phyloP scores from a whole-genome alignment of 371 early-diverging fungal species.

The Syncephalis plumigaleata region DNA sequence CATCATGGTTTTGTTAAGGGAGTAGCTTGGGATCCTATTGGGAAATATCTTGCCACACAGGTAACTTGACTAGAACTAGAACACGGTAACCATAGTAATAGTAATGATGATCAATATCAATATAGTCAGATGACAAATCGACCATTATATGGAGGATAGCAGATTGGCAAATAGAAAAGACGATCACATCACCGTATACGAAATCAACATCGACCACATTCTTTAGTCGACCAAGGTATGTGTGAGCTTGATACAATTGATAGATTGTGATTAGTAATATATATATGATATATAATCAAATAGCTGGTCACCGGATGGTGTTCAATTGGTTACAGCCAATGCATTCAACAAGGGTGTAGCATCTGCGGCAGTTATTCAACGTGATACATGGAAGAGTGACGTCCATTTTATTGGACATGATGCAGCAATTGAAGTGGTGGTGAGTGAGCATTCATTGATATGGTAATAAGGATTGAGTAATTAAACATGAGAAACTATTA shows the following conservation, averaged over 20 bases:
- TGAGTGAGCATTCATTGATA: conserved; percentile 16
- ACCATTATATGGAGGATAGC: conserved; percentile 71
- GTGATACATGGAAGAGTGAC: conserved; percentile 66
- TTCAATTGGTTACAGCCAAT: conserved; percentile 72
- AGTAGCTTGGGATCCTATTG: conserved; percentile 89
- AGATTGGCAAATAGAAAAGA: conserved; percentile 67
- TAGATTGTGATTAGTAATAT: not conserved
- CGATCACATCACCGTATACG: conserved; percentile 55
- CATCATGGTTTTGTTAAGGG: conserved; percentile 94
- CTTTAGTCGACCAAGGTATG: conserved; percentile 64
- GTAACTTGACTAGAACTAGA: conserved; percentile 26
- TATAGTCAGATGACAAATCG: conserved; percentile 76
- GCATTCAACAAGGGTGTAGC: conserved; percentile 71
- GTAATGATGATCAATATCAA: too few relatives aligned
- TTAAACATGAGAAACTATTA: conserved; percentile 6
- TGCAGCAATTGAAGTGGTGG: conserved; percentile 78
- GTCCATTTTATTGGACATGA: conserved; percentile 79
- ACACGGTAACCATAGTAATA: not conserved
- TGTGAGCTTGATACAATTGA: too few relatives aligned
- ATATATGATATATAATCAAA: not conserved
- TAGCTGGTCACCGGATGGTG: conserved; percentile 92
- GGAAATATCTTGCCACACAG: conserved; percentile 81
- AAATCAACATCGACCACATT: conserved; percentile 68
- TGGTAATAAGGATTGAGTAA: not conserved
- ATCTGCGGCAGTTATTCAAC: conserved; percentile 67